Conservation (phyloP, 179 eudicot genomes). For the Spinacia oleracea region DNA sequence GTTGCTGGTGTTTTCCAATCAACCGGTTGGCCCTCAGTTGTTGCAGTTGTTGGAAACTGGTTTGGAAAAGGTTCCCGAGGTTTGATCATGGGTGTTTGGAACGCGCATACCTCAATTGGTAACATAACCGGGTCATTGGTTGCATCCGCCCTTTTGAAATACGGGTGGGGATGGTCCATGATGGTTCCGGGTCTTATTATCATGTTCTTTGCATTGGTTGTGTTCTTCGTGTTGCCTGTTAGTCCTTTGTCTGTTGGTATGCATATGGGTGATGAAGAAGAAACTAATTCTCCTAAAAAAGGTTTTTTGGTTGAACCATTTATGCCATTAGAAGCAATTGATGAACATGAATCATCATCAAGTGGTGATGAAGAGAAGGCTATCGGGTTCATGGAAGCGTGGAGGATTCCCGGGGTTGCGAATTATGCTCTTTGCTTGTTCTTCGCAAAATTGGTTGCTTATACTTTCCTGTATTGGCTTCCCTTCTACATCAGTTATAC, state of each 20-base stretch:
- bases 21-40: constrained; percentile 96
- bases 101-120: constrained; percentile 85
- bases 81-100: constrained; percentile 90
- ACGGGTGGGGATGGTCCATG: constrained; percentile 97
- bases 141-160: constrained; percentile 70
- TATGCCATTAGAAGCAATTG: constrained; percentile 30
- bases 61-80: constrained; percentile 82
- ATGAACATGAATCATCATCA: constrained; percentile 8
- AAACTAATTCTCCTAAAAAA: constrained; percentile 37
- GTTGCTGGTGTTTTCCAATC: constrained; percentile 89
- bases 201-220: constrained; percentile 52
- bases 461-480: constrained; percentile 89
- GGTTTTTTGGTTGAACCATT: constrained; percentile 50
- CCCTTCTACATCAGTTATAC: constrained; percentile 91
- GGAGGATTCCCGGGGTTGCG: constrained; percentile 95
- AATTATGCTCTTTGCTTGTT: constrained; percentile 83
- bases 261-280: constrained; percentile 52
- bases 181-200: constrained; percentile 76
- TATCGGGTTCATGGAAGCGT: constrained; percentile 76
- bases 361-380: constrained; percentile 40
- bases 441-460: constrained; percentile 89
- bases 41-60: constrained; percentile 92
- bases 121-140: constrained; percentile 77
- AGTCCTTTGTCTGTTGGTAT: constrained; percentile 68
- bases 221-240: constrained; percentile 63